A percentile compares a stretch with the other conserved stretches of the same genome.
phyloP scores from a whole-genome alignment of 2,329 filamentous ascomycete genomes.

The Sclerotinia trifoliorum region DNA sequence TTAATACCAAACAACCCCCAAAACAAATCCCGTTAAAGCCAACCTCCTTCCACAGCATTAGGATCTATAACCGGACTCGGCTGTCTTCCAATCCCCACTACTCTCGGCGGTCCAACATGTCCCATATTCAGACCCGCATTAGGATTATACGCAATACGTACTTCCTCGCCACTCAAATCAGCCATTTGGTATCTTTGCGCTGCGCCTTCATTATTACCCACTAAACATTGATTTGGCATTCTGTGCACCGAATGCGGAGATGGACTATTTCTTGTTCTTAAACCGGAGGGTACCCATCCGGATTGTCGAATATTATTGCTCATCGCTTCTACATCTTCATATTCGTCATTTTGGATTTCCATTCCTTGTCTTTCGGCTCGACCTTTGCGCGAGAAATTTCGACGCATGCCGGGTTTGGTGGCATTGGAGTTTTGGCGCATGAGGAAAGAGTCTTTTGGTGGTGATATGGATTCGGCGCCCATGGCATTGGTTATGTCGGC shows the following conservation, averaged over 20 bases:
- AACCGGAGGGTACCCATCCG: slow-evolving; percentile 7
- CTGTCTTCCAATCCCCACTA: neutral
- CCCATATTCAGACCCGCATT: neutral
- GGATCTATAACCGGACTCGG: neutral
- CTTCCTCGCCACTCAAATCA: neutral
- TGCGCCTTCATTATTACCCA: neutral
- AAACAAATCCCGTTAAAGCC: neutral
- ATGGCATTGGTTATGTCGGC: slow-evolving; percentile 9
- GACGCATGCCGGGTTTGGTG: neutral
- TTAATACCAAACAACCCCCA: too few species aligned
- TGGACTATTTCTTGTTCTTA: neutral
- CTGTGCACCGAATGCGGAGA: neutral
- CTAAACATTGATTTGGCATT: neutral
- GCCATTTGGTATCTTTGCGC: neutral
- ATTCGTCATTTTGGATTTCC: neutral
- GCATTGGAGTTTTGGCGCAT: neutral
- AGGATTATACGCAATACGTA: slow-evolving; percentile 4
- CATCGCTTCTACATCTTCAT: neutral
- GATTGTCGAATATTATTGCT: slow-evolving; percentile 12
- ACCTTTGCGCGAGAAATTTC: slow-evolving; percentile 21
- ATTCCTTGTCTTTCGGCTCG: neutral
- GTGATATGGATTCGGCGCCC: slow-evolving; percentile 2
- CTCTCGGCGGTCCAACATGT: neutral
- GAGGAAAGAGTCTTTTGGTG: neutral
- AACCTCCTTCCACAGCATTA: slow-evolving; percentile 3